Conservation (phyloP, 2,329 filamentous ascomycete genomes). For the Fusarium compactum region DNA sequence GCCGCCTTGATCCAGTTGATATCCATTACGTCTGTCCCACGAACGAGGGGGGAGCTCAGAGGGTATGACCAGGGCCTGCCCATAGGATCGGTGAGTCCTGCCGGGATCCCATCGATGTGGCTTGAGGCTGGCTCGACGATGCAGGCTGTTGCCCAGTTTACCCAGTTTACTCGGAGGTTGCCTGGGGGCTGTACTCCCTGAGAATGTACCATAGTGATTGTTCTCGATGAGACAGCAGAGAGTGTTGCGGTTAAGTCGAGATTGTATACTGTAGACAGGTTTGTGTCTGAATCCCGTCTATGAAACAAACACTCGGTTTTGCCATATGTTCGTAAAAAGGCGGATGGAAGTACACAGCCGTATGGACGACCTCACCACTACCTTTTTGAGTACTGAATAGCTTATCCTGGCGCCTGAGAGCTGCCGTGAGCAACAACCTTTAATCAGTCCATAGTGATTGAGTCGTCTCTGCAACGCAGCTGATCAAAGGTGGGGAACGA, state of each 20-base stretch:
- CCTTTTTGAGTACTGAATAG: not conserved
- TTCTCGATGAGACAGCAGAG: not conserved
- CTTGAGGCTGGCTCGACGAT: not conserved
- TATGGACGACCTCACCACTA: not conserved
- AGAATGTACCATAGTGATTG: not conserved
- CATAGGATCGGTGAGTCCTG: not conserved
- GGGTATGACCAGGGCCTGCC: not conserved
- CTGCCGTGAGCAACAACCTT: not conserved
- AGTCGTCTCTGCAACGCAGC: slow-evolving; percentile 16
- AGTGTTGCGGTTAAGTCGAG: no score
- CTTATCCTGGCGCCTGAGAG: not conserved
- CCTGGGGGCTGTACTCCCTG: not conserved
- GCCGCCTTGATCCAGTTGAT: not conserved
- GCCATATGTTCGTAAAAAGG: not conserved
- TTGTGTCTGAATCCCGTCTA: no score
- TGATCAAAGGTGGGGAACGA: not conserved
- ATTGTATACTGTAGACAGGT: not conserved
- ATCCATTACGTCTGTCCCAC: not conserved
- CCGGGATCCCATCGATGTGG: not conserved
- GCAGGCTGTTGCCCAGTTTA: not conserved
- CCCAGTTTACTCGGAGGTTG: not conserved
- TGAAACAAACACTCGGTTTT: not conserved
- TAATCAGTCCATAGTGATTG: not conserved
- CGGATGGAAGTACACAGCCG: not conserved
- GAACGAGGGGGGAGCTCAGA: not conserved